Conservation (phyloP, 2,329 filamentous ascomycete genomes). For the Talaromyces sp. region DNA sequence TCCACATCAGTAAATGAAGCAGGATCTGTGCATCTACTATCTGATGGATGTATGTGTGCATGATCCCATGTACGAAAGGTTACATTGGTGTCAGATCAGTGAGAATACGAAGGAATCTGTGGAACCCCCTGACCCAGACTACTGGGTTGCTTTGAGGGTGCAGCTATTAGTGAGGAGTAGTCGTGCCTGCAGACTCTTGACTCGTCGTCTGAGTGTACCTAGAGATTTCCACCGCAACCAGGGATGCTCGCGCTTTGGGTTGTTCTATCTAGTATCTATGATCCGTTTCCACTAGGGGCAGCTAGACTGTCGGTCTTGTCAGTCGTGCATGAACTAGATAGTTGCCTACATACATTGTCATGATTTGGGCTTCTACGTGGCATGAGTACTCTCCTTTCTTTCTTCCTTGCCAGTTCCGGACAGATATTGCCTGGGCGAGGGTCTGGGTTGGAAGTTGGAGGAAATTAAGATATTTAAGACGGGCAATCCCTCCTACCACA, state of each 20-base stretch:
- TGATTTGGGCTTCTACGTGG: background rate
- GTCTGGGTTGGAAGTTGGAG: background rate
- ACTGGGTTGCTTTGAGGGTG: slow-evolving; percentile 2
- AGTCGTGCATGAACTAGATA: background rate
- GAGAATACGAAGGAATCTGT: background rate
- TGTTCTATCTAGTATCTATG: background rate
- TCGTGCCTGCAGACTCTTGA: background rate
- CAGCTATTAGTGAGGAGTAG: background rate
- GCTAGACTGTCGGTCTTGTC: background rate
- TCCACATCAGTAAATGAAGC: background rate
- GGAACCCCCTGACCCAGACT: slow-evolving; percentile 1
- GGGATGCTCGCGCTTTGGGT: background rate
- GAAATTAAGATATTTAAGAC: background rate
- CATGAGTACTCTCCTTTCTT: background rate
- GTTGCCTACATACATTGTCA: background rate
- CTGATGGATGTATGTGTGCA: background rate
- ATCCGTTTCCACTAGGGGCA: background rate
- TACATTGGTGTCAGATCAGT: background rate
- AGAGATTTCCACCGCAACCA: background rate
- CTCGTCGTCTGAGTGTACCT: background rate
- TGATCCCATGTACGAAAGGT: background rate
- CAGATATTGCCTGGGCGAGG: background rate
- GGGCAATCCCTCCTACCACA: background rate
- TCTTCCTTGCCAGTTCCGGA: background rate
- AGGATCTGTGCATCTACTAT: background rate